Evolutionary conservation across 1,284 basidiomycete genomes (phyloP), one percentile per base, ranked within the genome.

Genomic region (Ganoderma lingzhi): DNA sequence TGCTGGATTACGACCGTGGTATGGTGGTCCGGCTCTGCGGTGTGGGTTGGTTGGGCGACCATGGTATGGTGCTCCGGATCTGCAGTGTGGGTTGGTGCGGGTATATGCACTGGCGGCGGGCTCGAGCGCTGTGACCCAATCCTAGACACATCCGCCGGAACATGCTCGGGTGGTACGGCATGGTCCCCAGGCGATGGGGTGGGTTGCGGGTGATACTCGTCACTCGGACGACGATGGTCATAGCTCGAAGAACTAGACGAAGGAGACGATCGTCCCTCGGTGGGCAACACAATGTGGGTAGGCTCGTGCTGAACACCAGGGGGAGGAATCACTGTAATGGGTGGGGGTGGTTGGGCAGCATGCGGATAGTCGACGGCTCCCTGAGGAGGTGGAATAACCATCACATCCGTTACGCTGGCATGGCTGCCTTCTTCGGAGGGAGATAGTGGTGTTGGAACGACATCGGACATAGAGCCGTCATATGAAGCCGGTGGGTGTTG

Each of bases 311-410:
- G 44, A 32, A 32, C 19, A 42, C 23, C 70, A 8, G 71, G 71
- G 55, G 75, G 74, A n/a, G 73, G 74, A 30, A 74, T 64, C 19
- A 73, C 53, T 37, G 64, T 68, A 28, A 70, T 55, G 19, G 59
- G 69, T 41, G 23, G 39, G 2, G 41, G n/a, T 4, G 14, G 39
- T 42, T 19, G 66, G 42, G 44, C 55, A 10, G 17, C 62, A 64
- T 62, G 66, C 15, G 56, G n/a, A 59, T 70, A 68, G 10, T 39
- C 48, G 37, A 59, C 37, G 1, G 44, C 3, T 23, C 9, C 51
- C n/a, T 66, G 59, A 5, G 60, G 65, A 17, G 60, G 60, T 6
- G 61, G 65, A 19, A 67, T 62, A 2, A 67, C 39, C 59, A 28
- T 61, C 3, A 61, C 23, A n/a, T 28, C 39, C 8, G 56, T 58